Base-by-base conservation (phyloP, 2,329 filamentous ascomycete species). In the Neonectria neomacrospora region DNA sequence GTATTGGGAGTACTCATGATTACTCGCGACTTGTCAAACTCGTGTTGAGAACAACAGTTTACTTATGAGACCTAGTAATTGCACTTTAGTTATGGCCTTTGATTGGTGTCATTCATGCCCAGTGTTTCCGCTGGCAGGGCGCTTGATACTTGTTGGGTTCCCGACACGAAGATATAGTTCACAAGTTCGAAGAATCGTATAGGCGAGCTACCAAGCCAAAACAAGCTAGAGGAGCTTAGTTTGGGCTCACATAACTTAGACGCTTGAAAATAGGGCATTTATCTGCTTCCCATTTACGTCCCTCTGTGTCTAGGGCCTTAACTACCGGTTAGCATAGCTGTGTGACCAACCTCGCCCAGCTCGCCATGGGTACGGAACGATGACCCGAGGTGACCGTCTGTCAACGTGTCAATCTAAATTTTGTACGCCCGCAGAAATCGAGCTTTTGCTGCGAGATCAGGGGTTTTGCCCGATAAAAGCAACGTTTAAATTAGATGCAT, bases 401-500 rank as follows among this genome's bases (percentile, higher is more conserved):
- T 11, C 28, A 20, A 20, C n/a, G 5, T 22, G 5, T 9, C 3
- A 50, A 50, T 14, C 5, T 14, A 34, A 6, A 50, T 18, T 12
- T 7, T 32, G 30, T 50, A 8, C 11, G 12, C 12, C n/a, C 5
- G n/a, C 11, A 20, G 32, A 20, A 10, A 50, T 32, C 47, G 26
- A 32, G 18, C n/a, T 34, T 32, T 50, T 34, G 47, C n/a, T 10
- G 47, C 11, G 12, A 20, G 6, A 32, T 50, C 26, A 32, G 16
- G 10, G 7, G 5, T 50, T 50, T 8, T n/a, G 9, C 10, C n/a
- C n/a, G 7, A 47, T 42, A 58, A 50, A 59, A 53, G 47, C 39
- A 53, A 59, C 30, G 20, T 11, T 18, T 10, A 14, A 32, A 50
- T 32, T 22, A 32, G 16, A 12, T 34, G 26, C n/a, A 32, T 20